Evolutionary conservation across 2,329 filamentous ascomycete species (phyloP), one percentile per base, ranked within the genome.

Genomic region (Fusarium xyrophilum): DNA sequence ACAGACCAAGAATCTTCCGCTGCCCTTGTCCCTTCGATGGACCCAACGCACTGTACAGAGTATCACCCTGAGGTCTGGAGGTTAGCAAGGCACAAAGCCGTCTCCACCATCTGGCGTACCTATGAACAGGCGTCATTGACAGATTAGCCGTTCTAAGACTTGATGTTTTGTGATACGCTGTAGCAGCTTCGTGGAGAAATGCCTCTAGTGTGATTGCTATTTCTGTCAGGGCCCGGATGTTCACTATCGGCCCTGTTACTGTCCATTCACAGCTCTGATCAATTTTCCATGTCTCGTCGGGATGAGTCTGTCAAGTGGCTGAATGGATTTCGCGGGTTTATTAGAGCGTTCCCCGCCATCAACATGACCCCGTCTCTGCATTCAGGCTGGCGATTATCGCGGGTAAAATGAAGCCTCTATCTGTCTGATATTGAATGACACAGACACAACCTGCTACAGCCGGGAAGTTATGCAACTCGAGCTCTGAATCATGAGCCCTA

Each of bases 101-200:
- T 62, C 61, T 53, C 61, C 66, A 63, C 65, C 36, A 17, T 58
- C 66, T 67, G 52, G 63, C 66, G 66, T 66, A 33, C 66, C 66
- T 68, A 68, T 68, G 52, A 68, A 54, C 23, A 44, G 32, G 38
- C 52, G 23, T 46, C 19, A 36, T 62, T 66, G 19, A 50, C 32
- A 48, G 13, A 36, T 68, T 67, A 67, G 61, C 66, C 65, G 39
- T 67, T 62, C 43, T 40, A 50, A 46, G 43, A 58, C 52, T 35
- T 54, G 27, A 36, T 32, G n/a, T 43, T 54, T 30, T 44, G 55
- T 58, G 38, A 51, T 42, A 55, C 44, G 51, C 39, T 51, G 38
- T 42, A 48, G 36, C 38, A 44, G 25, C 39, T 62, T 62, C 44
- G 27, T 28, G 36, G 42, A 60, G 47, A 60, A 56, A 51, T 50